A percentile compares a stretch with the other conserved stretches of the same genome.
Conservation (phyloP, 2,329 filamentous ascomycete species). For the Colletotrichum sp. region DNA sequence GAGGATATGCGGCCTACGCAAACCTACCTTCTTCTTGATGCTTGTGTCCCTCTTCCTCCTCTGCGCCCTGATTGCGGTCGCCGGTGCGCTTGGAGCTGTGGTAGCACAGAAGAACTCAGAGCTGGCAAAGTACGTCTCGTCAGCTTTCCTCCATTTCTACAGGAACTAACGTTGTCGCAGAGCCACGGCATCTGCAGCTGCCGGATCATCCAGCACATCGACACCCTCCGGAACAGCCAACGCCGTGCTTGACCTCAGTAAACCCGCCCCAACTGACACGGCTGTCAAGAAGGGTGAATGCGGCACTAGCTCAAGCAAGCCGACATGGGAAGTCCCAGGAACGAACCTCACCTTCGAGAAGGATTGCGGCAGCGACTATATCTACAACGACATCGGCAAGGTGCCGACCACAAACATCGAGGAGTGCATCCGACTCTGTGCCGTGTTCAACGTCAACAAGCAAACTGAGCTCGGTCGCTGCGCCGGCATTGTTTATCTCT, state of each 20-base stretch:
- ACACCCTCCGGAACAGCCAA: not conserved
- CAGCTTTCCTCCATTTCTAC: not conserved
- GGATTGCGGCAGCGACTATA: conserved; percentile 14
- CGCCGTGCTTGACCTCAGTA: not conserved
- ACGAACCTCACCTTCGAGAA: conserved; percentile 16
- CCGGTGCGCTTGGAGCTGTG: not conserved
- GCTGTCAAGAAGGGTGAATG: conserved; percentile 4
- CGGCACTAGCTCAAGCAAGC: not conserved
- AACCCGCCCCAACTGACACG: conserved; percentile 10
- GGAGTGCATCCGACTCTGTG: conserved; percentile 14
- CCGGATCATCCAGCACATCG: not conserved
- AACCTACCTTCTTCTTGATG: conserved; percentile 5
- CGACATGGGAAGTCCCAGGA: conserved; percentile 8
- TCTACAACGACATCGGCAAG: conserved; percentile 11
- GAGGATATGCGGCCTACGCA: conserved; percentile 8
- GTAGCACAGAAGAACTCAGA: conserved; percentile 1
- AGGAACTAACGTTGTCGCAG: not conserved
- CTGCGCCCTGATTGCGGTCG: not conserved
- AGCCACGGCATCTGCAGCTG: not conserved
- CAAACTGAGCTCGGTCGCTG: conserved; percentile 8
- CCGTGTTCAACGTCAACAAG: conserved; percentile 5
- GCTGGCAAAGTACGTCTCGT: not conserved
- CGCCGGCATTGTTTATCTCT: conserved; percentile 6
- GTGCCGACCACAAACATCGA: conserved; percentile 10
- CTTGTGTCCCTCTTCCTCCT: not conserved